Evolutionary conservation across 257 asterid genomes (phyloP).

Genomic region (Apocynum venetum): DNA sequence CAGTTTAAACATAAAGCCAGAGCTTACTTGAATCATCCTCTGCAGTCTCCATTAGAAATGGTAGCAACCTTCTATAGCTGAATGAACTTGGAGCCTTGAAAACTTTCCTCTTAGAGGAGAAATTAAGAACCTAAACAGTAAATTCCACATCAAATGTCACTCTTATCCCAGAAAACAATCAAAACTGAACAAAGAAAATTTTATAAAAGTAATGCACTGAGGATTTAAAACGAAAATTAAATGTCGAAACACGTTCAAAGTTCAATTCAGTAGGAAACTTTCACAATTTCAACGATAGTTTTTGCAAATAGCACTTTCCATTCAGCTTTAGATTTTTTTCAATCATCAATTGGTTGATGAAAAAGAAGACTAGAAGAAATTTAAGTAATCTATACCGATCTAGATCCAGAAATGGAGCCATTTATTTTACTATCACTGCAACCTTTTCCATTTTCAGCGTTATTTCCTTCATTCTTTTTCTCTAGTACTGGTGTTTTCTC

Average conservation of each 20-base stretch:
- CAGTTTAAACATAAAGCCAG: background rate
- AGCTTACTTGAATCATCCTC: constrained; percentile 49
- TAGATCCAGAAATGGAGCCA: constrained; percentile 2
- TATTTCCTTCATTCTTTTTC: background rate
- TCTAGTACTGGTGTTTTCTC: background rate
- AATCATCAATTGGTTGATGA: background rate
- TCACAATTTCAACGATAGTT: background rate
- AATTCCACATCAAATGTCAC: background rate
- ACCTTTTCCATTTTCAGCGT: background rate
- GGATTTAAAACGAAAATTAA: background rate
- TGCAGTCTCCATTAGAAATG: constrained; percentile 47
- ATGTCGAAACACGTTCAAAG: background rate
- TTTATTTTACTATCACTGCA: background rate
- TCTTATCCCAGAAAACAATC: background rate
- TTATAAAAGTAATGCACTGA: background rate
- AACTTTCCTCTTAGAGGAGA: constrained; percentile 35
- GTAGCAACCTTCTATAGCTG: constrained; percentile 76
- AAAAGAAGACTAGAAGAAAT: background rate
- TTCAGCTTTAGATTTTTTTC: no score
- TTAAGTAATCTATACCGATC: constrained; percentile 1
- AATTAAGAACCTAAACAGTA: constrained; percentile 35
- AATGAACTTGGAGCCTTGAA: constrained; percentile 55
- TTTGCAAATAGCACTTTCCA: background rate
- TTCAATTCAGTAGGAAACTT: background rate
- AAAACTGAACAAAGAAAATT: no score